A percentile compares a stretch with the other conserved stretches of the same genome.
Evolutionary conservation across 2,329 filamentous ascomycete genomes (phyloP).

Genomic region (Sporothrix euskadiensis): DNA sequence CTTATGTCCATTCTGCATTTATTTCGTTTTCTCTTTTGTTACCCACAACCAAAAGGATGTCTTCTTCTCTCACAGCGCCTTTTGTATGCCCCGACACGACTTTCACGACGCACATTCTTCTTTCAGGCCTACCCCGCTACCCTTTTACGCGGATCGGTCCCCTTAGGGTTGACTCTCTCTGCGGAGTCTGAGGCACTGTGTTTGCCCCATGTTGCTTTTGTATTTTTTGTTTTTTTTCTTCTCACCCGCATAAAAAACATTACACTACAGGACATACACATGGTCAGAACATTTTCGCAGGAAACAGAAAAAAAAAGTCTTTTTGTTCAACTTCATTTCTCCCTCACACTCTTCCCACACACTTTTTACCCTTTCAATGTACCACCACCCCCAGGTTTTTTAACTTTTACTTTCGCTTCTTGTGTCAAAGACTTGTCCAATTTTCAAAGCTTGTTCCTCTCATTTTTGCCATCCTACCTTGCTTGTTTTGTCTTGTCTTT

Average conservation of each 20-base stretch:
- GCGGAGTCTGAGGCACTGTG: slow-evolving; percentile 32
- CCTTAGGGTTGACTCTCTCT: slow-evolving; percentile 33
- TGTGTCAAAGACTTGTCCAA: slow-evolving; percentile 18
- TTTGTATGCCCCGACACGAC: slow-evolving; percentile 44
- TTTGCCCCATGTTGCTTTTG: slow-evolving; percentile 22
- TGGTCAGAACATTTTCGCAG: slow-evolving; percentile 26
- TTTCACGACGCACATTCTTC: slow-evolving; percentile 38
- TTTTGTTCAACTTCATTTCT: slow-evolving; percentile 17
- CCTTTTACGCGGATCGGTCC: slow-evolving; percentile 34
- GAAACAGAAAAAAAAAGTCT: slow-evolving; percentile 26
- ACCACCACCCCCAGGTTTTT: slow-evolving; percentile 12
- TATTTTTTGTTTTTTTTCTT: neutral
- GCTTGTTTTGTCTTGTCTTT: slow-evolving; percentile 18
- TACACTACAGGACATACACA: slow-evolving; percentile 26
- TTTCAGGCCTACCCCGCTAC: slow-evolving; percentile 34
- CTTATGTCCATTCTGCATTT: neutral
- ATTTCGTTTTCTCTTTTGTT: neutral
- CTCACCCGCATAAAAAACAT: neutral
- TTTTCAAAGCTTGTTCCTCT: slow-evolving; percentile 21
- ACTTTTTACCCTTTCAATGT: slow-evolving; percentile 7
- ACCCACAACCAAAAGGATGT: neutral
- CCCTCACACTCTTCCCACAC: slow-evolving; percentile 16
- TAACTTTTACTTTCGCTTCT: neutral
- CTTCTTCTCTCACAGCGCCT: neutral
- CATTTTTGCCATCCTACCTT: slow-evolving; percentile 13